Percentiles rank a stretch among this genome's conserved stretches.
Evolutionary conservation across 2,329 filamentous ascomycete species (phyloP).

Genomic region (Nemania sp.): DNA sequence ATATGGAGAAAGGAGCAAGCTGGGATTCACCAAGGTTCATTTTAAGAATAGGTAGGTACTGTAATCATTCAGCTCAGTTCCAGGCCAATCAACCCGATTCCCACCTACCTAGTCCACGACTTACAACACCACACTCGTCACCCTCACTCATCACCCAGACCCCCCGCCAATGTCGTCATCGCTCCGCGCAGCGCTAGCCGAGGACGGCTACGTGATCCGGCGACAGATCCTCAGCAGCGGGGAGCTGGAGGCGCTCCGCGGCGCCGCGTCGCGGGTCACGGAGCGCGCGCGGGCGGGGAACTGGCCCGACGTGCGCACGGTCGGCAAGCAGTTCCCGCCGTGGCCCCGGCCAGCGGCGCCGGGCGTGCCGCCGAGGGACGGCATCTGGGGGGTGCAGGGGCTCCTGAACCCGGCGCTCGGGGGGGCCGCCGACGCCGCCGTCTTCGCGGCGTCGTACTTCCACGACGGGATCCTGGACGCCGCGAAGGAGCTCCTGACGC

Average conservation of each 20-base stretch:
- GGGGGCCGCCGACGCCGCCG: slow-evolving; percentile 58
- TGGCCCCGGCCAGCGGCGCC: slow-evolving; percentile 65
- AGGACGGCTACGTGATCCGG: slow-evolving; percentile 77
- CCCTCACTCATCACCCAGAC: background rate
- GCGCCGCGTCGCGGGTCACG: slow-evolving; percentile 57
- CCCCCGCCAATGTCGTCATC: slow-evolving; percentile 9
- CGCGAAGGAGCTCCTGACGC: slow-evolving; percentile 66
- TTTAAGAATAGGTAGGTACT: no score
- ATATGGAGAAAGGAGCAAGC: background rate
- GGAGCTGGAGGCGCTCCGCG: slow-evolving; percentile 63
- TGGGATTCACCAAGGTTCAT: background rate
- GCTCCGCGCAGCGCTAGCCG: slow-evolving; percentile 32
- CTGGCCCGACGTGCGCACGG: slow-evolving; percentile 82
- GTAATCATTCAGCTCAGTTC: background rate
- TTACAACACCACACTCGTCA: no score
- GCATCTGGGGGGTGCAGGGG: slow-evolving; percentile 91
- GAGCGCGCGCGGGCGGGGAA: slow-evolving; percentile 66
- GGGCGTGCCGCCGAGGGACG: slow-evolving; percentile 47
- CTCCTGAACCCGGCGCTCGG: slow-evolving; percentile 73
- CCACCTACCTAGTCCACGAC: no score
- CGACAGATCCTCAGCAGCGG: slow-evolving; percentile 63
- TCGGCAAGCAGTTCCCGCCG: slow-evolving; percentile 89
- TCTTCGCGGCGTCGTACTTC: slow-evolving; percentile 76
- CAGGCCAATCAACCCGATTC: no score
- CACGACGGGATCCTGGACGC: slow-evolving; percentile 64